Evolutionary conservation across 2,329 filamentous ascomycete species (phyloP), one percentile per base, ranked within the genome.

Genomic region (Metarhizium brunneum): DNA sequence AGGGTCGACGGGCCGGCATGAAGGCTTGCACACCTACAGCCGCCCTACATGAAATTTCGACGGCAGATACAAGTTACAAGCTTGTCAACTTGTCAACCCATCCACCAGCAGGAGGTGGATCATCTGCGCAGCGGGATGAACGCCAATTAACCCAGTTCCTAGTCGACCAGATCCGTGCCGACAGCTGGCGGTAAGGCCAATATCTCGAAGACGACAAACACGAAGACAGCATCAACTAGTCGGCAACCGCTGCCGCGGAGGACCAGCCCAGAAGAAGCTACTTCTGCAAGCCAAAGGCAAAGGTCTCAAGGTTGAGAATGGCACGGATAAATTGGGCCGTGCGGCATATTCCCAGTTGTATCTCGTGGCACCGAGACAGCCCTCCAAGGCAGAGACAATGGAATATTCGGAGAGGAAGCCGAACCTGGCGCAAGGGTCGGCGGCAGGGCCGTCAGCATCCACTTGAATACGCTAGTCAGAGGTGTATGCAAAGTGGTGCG

Each of bases 301-400:
- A 8, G 20, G 20, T n/a, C 25, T 48, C 25, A n/a, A 48, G 45
- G 11, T 48, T 30, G 20, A 20, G 45, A 4, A 47, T 48, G 45
- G 7, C 56, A 56, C 56, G 53, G 53, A 53, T 53, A 47, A 57
- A 56, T 54, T 36, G 25, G 54, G 53, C 50, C 56, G 50, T 57
- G 53, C 50, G 56, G 45, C 30, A 38, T 25, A 25, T 45, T 40
- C 10, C 30, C 50, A 36, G 47, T 25, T 25, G 25, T 29, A 54
- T 42, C 38, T 47, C 36, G 43, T 43, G 52, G 52, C 52, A 35
- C 47, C 30, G 32, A 53, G 47, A 54, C 35, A 56, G 48, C 40
- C 47, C 20, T 25, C 47, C 38, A 48, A 48, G 51, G 49, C 47
- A 48, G 30, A 30, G 18, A 47, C 35, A 48, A 30, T 18, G 36